A percentile compares a stretch with the other conserved stretches of the same genome.
Evolutionary conservation across 495 filamentous ascomycete genomes (phyloP).

Genomic region (Daldinia caldariorum): DNA sequence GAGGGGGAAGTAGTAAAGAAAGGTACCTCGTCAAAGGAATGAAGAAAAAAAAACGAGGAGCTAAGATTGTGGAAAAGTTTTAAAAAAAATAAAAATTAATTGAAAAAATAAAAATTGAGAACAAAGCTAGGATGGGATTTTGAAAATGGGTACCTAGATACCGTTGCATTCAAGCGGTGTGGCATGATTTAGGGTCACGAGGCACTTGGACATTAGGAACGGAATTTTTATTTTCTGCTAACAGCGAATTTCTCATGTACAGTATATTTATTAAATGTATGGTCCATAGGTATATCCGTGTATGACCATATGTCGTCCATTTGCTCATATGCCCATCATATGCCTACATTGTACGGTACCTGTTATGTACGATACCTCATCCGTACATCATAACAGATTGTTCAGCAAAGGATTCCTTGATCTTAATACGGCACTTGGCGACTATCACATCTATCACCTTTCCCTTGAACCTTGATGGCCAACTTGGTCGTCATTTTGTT

Average conservation of each 20-base stretch:
- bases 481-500: not conserved
- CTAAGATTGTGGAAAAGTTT: not conserved
- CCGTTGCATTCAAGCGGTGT: slow-evolving; percentile 45
- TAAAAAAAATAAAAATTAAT: slow-evolving; percentile 3
- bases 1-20: slow-evolving; percentile 3
- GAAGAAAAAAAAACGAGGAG: slow-evolving; percentile 1
- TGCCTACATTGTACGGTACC: not conserved
- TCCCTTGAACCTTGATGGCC: slow-evolving; percentile 20
- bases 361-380: not conserved
- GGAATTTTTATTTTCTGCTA: slow-evolving; percentile 28
- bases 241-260: slow-evolving; percentile 25
- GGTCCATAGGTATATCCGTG: too few relatives aligned
- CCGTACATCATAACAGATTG: not conserved
- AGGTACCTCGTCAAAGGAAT: not conserved
- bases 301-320: slow-evolving; percentile 1
- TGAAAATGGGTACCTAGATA: slow-evolving; percentile 45
- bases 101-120: slow-evolving; percentile 14
- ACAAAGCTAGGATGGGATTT: slow-evolving; percentile 21
- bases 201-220: slow-evolving; percentile 37
- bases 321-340: not conserved
- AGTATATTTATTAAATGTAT: not conserved
- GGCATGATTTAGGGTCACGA: slow-evolving; percentile 47
- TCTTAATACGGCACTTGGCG: slow-evolving; percentile 22
- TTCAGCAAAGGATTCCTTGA: slow-evolving; percentile 5
- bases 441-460: slow-evolving; percentile 10